Evolutionary conservation across 1,284 basidiomycete genomes (phyloP).

Genomic region (Kalmanozyma brasiliensis): DNA sequence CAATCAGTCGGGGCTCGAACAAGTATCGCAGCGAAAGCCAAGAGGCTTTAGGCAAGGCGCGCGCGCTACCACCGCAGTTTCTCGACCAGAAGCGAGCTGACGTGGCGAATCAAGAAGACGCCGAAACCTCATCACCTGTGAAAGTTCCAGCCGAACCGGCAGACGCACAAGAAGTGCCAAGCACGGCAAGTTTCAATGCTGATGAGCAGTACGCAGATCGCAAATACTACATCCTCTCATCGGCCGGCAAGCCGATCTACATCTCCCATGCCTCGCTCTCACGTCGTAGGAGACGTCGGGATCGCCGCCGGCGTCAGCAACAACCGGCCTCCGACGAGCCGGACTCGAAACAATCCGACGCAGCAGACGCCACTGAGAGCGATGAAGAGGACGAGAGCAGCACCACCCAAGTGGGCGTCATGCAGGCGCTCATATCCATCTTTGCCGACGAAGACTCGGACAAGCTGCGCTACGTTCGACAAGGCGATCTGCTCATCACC

Average conservation of each 20-base stretch:
- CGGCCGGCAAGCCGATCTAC: conserved; percentile 61
- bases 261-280: conserved; percentile 43
- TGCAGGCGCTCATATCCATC: conserved; percentile 89
- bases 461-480: conserved; percentile 47
- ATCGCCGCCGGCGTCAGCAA: conserved; percentile 10
- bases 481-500: conserved; percentile 75
- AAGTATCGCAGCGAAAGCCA: conserved; percentile 28
- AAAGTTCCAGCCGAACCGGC: not conserved
- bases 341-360: not conserved
- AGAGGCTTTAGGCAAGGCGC: not conserved
- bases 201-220: conserved; percentile 32
- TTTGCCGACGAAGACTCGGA: conserved; percentile 66
- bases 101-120: not conserved
- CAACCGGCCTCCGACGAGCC: not conserved
- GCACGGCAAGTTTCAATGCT: no score
- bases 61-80: conserved; percentile 14
- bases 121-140: not conserved
- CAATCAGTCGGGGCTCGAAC: conserved; percentile 20
- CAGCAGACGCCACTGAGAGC: conserved; percentile 24
- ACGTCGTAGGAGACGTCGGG: conserved; percentile 14
- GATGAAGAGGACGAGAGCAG: conserved; percentile 72
- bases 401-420: conserved; percentile 86
- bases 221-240: conserved; percentile 58
- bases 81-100: conserved; percentile 5
- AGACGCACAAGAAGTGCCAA: no score